Evolutionary conservation across 129 eudicot species (phyloP), one percentile per base, ranked within the genome.

Genomic region (Flaveria ramosissima): DNA sequence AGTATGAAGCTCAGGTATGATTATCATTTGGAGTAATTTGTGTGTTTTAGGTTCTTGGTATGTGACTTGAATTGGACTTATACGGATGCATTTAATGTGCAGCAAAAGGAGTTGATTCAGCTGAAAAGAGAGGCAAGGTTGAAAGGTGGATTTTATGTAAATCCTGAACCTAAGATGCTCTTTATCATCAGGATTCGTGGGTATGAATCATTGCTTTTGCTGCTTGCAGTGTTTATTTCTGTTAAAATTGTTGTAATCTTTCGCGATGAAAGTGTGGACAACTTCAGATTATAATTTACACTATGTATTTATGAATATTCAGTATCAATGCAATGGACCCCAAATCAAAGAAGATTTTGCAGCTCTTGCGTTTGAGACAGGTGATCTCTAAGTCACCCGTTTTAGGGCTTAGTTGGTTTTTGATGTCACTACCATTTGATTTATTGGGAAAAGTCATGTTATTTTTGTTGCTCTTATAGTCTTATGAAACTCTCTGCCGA

Each of bases 101-200:
- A 90, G 97, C 88, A 86, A 67, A 88, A 68, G 80, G 89, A 88
- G 78, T 45, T 87, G 80, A 87, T 92, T 51, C 86, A 77, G 7
- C 51, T 92, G 89, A 92, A 88, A 86, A 88, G 97, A 52, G 96
- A 92, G 77, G 96, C 97, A 7, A 78, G 92, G 24, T 75, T 92
- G 83, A 92, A 92, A 76, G 97, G 97, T 48, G 97, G 97, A n/a
- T 92, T 92, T 59, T 92, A 92, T 79, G 97, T 92, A 13, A 88
- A 84, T 23, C 93, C 97, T 6, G 96, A 92, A 65, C 91, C 97
- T 55, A 89, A 92, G 88, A 86, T 92, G 68, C 63, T 92, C 47
- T 92, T 89, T 72, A 92, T 92, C 63, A 80, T 87, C 24, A 72
- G 96, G 45, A 92, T 92, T 27, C 92, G 96, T 19, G 97, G 93